Evolutionary conservation across 2,329 filamentous ascomycete species (phyloP).

Genomic region (Claviceps fusiformis): DNA sequence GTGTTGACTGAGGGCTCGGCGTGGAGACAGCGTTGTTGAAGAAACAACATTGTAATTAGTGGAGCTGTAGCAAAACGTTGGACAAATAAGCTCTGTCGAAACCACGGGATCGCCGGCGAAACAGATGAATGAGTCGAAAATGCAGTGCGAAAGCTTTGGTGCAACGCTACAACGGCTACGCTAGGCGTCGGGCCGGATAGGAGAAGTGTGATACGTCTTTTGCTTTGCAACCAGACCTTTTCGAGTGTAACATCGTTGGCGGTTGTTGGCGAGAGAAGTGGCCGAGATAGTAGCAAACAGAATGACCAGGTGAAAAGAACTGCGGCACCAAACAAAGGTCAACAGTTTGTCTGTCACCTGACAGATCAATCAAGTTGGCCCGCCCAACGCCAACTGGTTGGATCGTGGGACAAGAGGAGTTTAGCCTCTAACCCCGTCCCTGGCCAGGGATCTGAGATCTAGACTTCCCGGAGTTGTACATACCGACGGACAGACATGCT

Average conservation of each 20-base stretch:
- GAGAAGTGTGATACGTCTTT: neutral
- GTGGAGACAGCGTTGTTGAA: neutral
- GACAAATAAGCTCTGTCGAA: neutral
- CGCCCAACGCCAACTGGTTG: neutral
- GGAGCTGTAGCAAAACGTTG: neutral
- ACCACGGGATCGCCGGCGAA: neutral
- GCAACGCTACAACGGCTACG: neutral
- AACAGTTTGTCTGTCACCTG: neutral
- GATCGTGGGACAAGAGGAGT: neutral
- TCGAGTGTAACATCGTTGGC: neutral
- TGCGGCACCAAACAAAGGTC: neutral
- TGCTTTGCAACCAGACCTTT: neutral
- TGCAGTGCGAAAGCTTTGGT: neutral
- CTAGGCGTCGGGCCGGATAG: neutral
- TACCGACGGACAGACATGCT: neutral
- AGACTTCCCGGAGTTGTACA: neutral
- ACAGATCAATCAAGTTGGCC: neutral
- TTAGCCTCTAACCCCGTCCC: neutral
- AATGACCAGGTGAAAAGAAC: neutral
- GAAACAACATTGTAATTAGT: neutral
- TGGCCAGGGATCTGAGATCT: neutral
- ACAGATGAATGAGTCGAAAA: neutral
- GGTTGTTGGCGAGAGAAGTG: neutral
- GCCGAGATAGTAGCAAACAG: neutral
- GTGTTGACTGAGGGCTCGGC: no score